Percentiles rank a stretch among this genome's conserved stretches.
phyloP scores from a whole-genome alignment of 257 asterid species.

The Solanum chilense region DNA sequence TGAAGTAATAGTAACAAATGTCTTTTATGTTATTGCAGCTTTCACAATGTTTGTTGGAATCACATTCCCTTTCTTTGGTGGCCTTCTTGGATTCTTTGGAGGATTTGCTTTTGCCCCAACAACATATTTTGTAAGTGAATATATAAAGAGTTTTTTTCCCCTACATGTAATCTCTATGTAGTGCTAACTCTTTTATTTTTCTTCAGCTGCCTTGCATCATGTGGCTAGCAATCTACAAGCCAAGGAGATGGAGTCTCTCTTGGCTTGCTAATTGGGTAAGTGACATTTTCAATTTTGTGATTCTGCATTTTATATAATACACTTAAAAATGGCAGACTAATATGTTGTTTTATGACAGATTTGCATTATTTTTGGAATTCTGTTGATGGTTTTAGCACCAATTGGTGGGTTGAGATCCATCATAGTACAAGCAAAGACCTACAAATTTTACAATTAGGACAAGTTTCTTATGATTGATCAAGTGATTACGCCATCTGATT shows the following conservation, averaged over 20 bases:
- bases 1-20: neutral
- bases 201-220: slow-evolving; percentile 70
- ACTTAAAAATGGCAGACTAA: neutral
- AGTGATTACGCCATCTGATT: neutral
- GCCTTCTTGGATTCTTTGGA: slow-evolving; percentile 84
- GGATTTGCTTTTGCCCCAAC: slow-evolving; percentile 97
- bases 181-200: neutral
- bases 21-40: slow-evolving; percentile 25
- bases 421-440: slow-evolving; percentile 16
- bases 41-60: slow-evolving; percentile 80
- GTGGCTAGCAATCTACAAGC: slow-evolving; percentile 74
- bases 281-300: neutral
- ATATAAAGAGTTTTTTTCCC: neutral
- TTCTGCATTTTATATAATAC: neutral
- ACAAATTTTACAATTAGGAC: slow-evolving; percentile 31
- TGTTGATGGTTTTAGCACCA: slow-evolving; percentile 29
- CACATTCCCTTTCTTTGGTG: slow-evolving; percentile 89
- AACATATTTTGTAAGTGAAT: slow-evolving; percentile 68
- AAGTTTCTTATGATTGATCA: neutral
- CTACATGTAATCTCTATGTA: neutral
- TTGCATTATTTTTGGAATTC: slow-evolving; percentile 22
- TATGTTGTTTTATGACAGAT: slow-evolving; percentile 7
- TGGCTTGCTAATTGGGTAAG: slow-evolving; percentile 64
- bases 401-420: slow-evolving; percentile 32
- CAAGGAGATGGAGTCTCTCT: slow-evolving; percentile 46